A percentile compares a stretch with the other conserved stretches of the same genome.
These are phyloP conservation scores for Licmophora abbreviata DNA, from an alignment of 108 stramenopile species.

Conservation along the genomic window DNA sequence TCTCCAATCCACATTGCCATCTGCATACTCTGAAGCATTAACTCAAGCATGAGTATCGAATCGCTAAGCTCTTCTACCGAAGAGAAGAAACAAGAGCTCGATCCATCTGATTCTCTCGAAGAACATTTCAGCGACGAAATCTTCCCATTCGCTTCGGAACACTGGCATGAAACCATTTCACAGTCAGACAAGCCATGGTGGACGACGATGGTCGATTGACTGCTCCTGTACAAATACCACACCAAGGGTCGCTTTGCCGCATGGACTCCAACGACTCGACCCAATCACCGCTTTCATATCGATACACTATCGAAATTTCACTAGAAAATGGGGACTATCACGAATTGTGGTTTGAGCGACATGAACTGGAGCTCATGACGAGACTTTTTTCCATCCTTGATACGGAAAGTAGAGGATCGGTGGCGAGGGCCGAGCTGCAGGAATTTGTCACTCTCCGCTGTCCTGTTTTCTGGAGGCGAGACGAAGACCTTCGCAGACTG, in stretches of 20 bases:
- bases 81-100: too few species aligned
- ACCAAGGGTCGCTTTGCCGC: slow-evolving; percentile 38
- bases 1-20: too few species aligned
- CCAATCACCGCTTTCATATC: slow-evolving; percentile 6
- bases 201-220: background rate
- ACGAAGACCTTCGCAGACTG: slow-evolving; percentile 42
- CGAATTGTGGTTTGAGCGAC: slow-evolving; percentile 44
- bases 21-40: too few species aligned
- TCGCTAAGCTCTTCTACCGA: too few species aligned
- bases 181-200: background rate
- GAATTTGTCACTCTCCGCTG: slow-evolving; percentile 74
- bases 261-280: slow-evolving; percentile 14
- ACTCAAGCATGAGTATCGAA: too few species aligned
- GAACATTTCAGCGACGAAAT: too few species aligned
- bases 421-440: slow-evolving; percentile 46
- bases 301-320: slow-evolving; percentile 22
- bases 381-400: slow-evolving; percentile 73
- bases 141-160: too few species aligned
- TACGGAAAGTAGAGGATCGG: slow-evolving; percentile 55
- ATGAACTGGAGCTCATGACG: slow-evolving; percentile 61
- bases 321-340: slow-evolving; percentile 22
- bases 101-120: too few species aligned
- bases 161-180: background rate
- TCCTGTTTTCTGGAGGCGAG: slow-evolving; percentile 74
- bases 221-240: slow-evolving; percentile 24